Percentiles rank a stretch among this genome's conserved stretches.
Conservation (phyloP, 2,329 filamentous ascomycete genomes). For the Capronia epimyces region DNA sequence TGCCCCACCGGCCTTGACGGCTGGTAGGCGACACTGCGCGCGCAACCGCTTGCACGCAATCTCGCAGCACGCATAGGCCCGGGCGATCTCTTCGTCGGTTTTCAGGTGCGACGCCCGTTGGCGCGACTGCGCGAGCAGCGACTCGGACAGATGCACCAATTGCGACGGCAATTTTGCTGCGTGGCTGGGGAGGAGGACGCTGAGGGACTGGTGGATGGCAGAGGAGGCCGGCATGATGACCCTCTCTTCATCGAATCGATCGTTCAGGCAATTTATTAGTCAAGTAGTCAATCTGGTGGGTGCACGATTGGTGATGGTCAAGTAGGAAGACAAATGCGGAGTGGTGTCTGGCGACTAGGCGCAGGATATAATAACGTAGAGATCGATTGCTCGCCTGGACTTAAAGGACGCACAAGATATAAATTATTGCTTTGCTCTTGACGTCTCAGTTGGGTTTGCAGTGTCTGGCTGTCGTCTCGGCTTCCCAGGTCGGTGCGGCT, state of each 20-base stretch:
- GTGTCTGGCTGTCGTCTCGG: too few relatives aligned
- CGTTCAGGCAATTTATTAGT: not conserved
- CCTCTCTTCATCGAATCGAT: not conserved
- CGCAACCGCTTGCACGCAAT: conserved; percentile 85
- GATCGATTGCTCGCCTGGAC: too few relatives aligned
- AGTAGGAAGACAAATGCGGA: too few relatives aligned
- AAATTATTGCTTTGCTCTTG: too few relatives aligned
- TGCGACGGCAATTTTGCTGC: conserved; percentile 47
- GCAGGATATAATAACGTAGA: too few relatives aligned
- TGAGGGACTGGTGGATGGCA: conserved; percentile 65
- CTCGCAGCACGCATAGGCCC: conserved; percentile 77
- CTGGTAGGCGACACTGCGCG: conserved; percentile 67
- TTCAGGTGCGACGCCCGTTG: conserved; percentile 71
- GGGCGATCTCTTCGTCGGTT: conserved; percentile 79
- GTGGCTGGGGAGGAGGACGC: conserved; percentile 62
- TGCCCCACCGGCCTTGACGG: conserved; percentile 61
- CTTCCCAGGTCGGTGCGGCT: too few relatives aligned
- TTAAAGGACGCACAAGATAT: too few relatives aligned
- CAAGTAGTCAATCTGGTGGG: too few relatives aligned
- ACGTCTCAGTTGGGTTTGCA: too few relatives aligned
- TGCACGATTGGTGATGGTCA: too few relatives aligned
- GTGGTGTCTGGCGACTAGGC: too few relatives aligned
- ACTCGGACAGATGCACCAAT: conserved; percentile 66
- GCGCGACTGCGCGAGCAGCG: conserved; percentile 73
- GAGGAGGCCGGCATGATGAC: conserved; percentile 35